Evolutionary conservation across 345 rosid species (phyloP), one percentile per base, ranked within the genome.

Genomic region (Syzygium aqueum): DNA sequence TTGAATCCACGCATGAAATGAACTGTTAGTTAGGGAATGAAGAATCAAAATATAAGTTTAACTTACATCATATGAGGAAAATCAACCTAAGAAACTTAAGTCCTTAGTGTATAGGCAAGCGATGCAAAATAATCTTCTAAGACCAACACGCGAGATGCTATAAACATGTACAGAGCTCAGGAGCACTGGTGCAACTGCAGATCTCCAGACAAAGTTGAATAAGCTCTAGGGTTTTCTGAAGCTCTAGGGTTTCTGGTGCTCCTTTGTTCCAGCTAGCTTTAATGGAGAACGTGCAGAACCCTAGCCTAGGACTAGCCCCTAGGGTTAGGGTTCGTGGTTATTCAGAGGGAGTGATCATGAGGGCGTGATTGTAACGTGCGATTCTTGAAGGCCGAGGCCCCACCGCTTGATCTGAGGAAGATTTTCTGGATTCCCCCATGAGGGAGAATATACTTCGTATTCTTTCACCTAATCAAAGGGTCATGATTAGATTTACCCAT

Each of bases 341-440:
- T 86, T 86, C 88, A 16, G 57, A 14, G 28, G 46, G 52, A 54
- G 46, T 46, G 88, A 89, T 92, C 61, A 90, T 91, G 89, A 46
- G 51, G 6, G 92, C 89, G 87, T 90, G 92, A 91, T 88, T 77
- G 84, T 51, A 28, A 53, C 50, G 85, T 33, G 89, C 85, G 94
- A 90, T 87, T 37, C 84, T 40, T 4, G 84, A 27, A 43, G 53
- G 14, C 16, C 28, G 9, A 90, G 90, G 91, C 85, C 94, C 94
- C 92, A 90, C 73, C 63, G 46, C 50, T 52, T 3, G 85, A 63
- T 63, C 16, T 51, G 8, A 23, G 54, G 85, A 85, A 86, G 82
- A 86, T 86, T 40, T 86, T 51, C 28, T 52, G 46, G 9, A 22
- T 43, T 5, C 33, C 46, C 22, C 8, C 85, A 30, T 19, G n/a